Base-by-base conservation (phyloP, 2,329 filamentous ascomycete genomes). In the Colletotrichum acutatum region DNA sequence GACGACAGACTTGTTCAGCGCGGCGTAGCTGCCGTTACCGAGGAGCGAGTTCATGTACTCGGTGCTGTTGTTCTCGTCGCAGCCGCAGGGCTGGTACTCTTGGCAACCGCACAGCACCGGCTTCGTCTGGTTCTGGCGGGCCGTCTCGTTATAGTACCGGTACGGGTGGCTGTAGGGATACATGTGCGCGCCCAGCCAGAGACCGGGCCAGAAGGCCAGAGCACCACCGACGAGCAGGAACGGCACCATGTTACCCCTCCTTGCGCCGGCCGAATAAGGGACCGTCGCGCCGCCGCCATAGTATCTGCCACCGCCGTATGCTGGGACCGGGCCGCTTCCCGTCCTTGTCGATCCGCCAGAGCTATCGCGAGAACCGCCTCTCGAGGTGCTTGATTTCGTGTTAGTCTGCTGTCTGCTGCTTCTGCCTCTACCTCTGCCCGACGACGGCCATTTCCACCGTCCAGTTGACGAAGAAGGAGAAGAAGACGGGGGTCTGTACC, bases 261-360 rank as follows among this genome's bases (percentile, higher is more conserved):
- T 14, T 11, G 57, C 28, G 7, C 92, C 92, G 2, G 92, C 76
- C 2, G 77, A 74, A 82, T 93, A 96, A 2, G 94, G 92, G 0
- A 80, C 78, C 3, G 83, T 73, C 0, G 90, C 87, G 61, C 94
- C 94, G 61, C 92, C 92, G 49, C 89, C 88, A 78, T 95, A 95
- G 80, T 88, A 93, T 64, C 79, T 77, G 8, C 92, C 91, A 49
- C 90, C 90, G 57, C 90, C 92, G 77, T 88, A 94, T 0, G 78
- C 74, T 4, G 90, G 90, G 19, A 83, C 77, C 1, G 87, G 82
- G 19, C 92, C 92, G 64, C 87, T 89, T 71, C 92, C 92, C 7
- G 85, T 82, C 5, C 82, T 85, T 4, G 91, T 91, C 9, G 82
- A 79, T 61, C 90, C 89, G 75, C 89, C 89, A 0, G 77, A 37